Evolutionary conservation across 306 rosid species (phyloP), one percentile per base, ranked within the genome.

Genomic region (Cyclanthera cordifolia): DNA sequence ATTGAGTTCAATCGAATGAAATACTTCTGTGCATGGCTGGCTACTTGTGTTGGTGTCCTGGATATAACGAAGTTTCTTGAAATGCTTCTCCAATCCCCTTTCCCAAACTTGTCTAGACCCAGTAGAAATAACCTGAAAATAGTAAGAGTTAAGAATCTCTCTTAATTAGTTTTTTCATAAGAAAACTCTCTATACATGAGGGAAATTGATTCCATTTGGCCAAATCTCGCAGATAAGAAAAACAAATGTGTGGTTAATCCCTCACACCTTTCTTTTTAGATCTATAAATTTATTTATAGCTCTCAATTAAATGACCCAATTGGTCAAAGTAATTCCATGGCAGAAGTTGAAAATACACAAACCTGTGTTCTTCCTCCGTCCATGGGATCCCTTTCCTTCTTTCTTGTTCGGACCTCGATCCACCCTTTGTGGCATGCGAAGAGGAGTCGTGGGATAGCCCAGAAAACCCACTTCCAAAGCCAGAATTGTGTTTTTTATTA

Each of bases 291-390:
- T n/a, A n/a, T n/a, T 43, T 64, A 37, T 64, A 43, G 53, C 53
- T 64, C 20, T 12, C 13, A 12, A 21, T 21, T 34, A 64, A 64
- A 64, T 21, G 37, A 64, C 52, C 69, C 69, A 21, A n/a, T 43
- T 4, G 45, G n/a, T n/a, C n/a, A n/a, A n/a, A n/a, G n/a, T n/a
- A n/a, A n/a, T n/a, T n/a, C n/a, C n/a, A n/a, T n/a, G n/a, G n/a
- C n/a, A n/a, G n/a, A 63, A 52, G 45, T 67, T 67, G 41, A 27
- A 28, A 16, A 72, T 58, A 24, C 34, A 75, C 71, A 54, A 82
- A 92, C 98, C 99, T 90, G 84, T 93, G 99, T 52, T 93, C 99
- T 73, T 93, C 99, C 69, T 93, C 99, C n/a, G 99, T 93, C 99
- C 99, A 93, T 8, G 99, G 99, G 76, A 90, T 90, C 64, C 96